phyloP scores from a whole-genome alignment of 805 yeast genomes.

The Barnettozyma pratensis region DNA sequence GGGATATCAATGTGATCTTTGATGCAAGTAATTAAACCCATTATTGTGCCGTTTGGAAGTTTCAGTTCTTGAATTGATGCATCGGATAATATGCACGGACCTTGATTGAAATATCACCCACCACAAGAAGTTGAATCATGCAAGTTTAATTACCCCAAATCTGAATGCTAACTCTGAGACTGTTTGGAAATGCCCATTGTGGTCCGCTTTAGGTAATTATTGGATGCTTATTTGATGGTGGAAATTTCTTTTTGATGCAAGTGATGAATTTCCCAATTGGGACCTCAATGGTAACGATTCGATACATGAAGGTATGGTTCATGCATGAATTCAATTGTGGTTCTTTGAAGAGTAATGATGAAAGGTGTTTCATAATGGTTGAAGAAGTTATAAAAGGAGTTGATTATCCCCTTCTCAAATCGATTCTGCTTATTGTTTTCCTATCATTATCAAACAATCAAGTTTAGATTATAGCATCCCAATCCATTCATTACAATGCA shows the following conservation, averaged over 20 bases:
- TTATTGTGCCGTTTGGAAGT: too few relatives aligned
- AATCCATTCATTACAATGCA: constrained; percentile 6
- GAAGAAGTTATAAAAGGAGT: background rate
- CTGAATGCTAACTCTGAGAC: too few relatives aligned
- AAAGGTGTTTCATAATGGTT: background rate
- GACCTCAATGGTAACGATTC: background rate
- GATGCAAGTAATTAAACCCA: too few relatives aligned
- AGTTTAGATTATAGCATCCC: background rate
- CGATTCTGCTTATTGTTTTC: background rate
- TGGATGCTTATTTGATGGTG: background rate
- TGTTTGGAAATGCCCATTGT: background rate
- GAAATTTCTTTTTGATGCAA: background rate
- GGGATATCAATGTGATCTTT: too few relatives aligned
- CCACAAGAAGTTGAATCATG: too few relatives aligned
- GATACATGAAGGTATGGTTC: too few relatives aligned
- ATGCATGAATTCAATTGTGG: too few relatives aligned
- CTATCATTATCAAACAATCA: background rate
- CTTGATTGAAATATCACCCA: too few relatives aligned
- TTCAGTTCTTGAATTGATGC: too few relatives aligned
- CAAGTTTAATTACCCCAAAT: too few relatives aligned
- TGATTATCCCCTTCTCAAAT: background rate
- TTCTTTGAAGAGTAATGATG: too few relatives aligned
- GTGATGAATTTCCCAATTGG: background rate
- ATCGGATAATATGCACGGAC: too few relatives aligned
- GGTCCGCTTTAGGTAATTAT: background rate